Evolutionary conservation across 805 yeast genomes (phyloP).

Genomic region (Danielia oregonensis): DNA sequence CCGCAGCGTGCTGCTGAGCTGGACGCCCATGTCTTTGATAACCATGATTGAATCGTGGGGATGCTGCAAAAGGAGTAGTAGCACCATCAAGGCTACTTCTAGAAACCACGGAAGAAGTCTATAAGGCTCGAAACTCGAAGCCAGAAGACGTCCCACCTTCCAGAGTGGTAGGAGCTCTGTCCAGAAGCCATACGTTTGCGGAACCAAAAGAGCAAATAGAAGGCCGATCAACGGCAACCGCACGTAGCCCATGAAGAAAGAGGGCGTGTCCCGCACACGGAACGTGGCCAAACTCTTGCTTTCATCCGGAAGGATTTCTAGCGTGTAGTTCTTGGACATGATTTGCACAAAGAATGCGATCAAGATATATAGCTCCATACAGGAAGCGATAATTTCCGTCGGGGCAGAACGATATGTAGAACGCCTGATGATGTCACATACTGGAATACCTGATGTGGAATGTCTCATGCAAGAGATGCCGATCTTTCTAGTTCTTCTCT

Average conservation of each 20-base stretch:
- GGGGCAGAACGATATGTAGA: too few species aligned
- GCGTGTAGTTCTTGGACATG: slow-evolving; percentile 32
- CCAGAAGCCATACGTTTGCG: too few species aligned
- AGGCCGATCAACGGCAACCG: slow-evolving; percentile 15
- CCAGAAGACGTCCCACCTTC: too few species aligned
- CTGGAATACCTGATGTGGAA: not conserved
- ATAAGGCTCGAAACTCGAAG: too few species aligned
- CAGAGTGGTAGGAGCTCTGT: too few species aligned
- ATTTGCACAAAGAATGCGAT: too few species aligned
- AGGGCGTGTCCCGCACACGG: slow-evolving; percentile 13
- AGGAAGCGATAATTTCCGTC: too few species aligned
- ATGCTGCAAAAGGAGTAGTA: slow-evolving; percentile 26
- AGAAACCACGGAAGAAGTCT: too few species aligned
- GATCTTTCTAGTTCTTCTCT: slow-evolving; percentile 4
- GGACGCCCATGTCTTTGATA: slow-evolving; percentile 46
- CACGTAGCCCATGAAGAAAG: slow-evolving; percentile 10
- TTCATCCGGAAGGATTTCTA: slow-evolving; percentile 21
- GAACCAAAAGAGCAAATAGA: slow-evolving; percentile 6
- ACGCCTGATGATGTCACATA: too few species aligned
- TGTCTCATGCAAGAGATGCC: not conserved
- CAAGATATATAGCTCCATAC: too few species aligned
- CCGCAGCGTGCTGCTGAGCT: slow-evolving; percentile 27
- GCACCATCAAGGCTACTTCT: slow-evolving; percentile 4
- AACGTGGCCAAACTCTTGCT: slow-evolving; percentile 13
- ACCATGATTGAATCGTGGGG: slow-evolving; percentile 42